Conservation (phyloP, 148 eudicot species). For the Pouteria glomerata region DNA sequence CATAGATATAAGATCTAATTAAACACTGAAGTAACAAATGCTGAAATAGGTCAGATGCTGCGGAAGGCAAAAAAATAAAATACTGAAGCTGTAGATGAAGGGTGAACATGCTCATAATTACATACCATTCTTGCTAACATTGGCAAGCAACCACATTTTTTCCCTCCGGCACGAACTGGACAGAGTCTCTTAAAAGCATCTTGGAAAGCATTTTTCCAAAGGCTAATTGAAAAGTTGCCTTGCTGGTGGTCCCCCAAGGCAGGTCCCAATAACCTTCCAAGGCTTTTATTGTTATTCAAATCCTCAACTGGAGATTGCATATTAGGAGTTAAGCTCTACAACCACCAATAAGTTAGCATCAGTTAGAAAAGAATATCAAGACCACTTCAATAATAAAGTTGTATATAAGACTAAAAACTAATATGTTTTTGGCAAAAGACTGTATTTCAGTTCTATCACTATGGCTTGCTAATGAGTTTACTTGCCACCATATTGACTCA, state of each 20-base stretch:
- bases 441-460: neutral
- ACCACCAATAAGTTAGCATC: too few species aligned
- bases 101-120: constrained; percentile 13
- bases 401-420: neutral
- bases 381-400: neutral
- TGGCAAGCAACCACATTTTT: too few species aligned
- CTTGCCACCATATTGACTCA: too few species aligned
- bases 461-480: neutral
- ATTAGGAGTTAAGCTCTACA: too few species aligned
- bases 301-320: too few species aligned
- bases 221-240: constrained; percentile 57
- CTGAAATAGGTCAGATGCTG: neutral
- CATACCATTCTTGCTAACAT: too few species aligned
- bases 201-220: constrained; percentile 76
- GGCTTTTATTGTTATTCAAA: too few species aligned
- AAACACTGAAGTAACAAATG: neutral
- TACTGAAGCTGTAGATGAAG: too few species aligned
- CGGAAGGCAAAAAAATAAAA: neutral
- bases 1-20: constrained; percentile 8
- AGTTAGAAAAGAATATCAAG: neutral
- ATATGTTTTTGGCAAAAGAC: neutral
- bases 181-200: too few species aligned
- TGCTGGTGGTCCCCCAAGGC: constrained; percentile 68
- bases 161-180: constrained; percentile 83
- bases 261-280: constrained; percentile 55